These are phyloP conservation scores for Schwanniomyces polymorphus DNA, from an alignment of 805 yeast genomes.

Conservation along the genomic window DNA sequence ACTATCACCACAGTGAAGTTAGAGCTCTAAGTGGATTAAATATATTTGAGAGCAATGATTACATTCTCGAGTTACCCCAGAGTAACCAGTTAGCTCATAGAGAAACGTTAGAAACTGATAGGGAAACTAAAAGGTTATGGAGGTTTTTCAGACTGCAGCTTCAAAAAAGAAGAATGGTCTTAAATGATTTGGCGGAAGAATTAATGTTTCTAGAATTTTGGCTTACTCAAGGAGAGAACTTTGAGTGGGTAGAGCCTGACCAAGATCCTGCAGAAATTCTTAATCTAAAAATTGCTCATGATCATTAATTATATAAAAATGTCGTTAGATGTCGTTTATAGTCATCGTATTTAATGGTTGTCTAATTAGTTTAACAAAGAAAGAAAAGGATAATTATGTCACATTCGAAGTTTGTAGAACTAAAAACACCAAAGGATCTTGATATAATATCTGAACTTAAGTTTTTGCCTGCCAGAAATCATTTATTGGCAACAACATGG, in stretches of 20 bases:
- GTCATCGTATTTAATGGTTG: neutral
- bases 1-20: conserved; percentile 36
- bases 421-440: conserved; percentile 22
- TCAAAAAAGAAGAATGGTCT: conserved; percentile 29
- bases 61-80: conserved; percentile 22
- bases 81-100: neutral
- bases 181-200: conserved; percentile 38
- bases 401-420: conserved; percentile 9
- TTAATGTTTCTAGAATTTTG: conserved; percentile 35
- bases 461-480: conserved; percentile 33
- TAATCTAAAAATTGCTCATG: conserved; percentile 11
- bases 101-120: conserved; percentile 2
- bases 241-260: conserved; percentile 46
- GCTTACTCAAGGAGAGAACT: conserved; percentile 34
- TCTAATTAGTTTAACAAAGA: neutral
- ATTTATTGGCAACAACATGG: conserved; percentile 58
- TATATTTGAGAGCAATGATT: conserved; percentile 18
- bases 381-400: neutral
- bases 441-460: conserved; percentile 46
- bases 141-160: conserved; percentile 20
- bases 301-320: neutral
- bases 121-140: conserved; percentile 11
- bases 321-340: neutral
- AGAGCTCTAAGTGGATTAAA: conserved; percentile 16
- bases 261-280: conserved; percentile 45